Evolutionary conservation across 2,329 filamentous ascomycete species (phyloP), one percentile per base, ranked within the genome.

Genomic region (Aulographum hederae): DNA sequence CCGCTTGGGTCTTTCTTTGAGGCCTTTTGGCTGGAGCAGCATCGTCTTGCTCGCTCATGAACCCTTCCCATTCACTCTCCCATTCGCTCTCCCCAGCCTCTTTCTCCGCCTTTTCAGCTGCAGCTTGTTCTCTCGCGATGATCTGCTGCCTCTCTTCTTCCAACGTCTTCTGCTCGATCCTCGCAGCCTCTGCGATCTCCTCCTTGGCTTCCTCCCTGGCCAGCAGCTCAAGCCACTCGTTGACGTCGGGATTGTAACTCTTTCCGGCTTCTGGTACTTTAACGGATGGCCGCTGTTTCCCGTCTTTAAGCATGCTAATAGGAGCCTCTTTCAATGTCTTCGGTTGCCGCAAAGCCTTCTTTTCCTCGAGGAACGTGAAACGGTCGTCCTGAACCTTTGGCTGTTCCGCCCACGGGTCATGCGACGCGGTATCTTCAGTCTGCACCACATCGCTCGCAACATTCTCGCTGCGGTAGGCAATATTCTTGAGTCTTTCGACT

Each of bases 241-340:
- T 67, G 43, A 91, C 91, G 4, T 70, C 61, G 0, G 89, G 89
- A 51, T 98, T 98, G 60, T 98, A 98, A 44, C 81, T 92, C 52
- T 76, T 81, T 36, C 81, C 84, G 12, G 76, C 81, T 5, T 73
- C 67, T 2, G 89, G 89, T 46, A 73, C 78, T 38, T 67, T 64
- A 1, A 98, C 78, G 3, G 84, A 74, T 1, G 81, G 78, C 6
- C 92, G 62, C 0, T 67, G 54, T 51, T 86, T 92, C 23, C 84
- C 85, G 46, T 66, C 81, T 27, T 77, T 78, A n/a, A 79, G 68
- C 18, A 95, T 66, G 3, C 85, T 82, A 32, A 92, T 65, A 3
- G 89, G 80, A 25, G 77, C 68, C 35, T 78, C 67, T 44, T 76
- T 76, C 41, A 93, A 53, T 0, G 86, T 84, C 32, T 63, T 61